phyloP scores from a whole-genome alignment of 768 basidiomycete genomes.

The Serpula lacrymans region DNA sequence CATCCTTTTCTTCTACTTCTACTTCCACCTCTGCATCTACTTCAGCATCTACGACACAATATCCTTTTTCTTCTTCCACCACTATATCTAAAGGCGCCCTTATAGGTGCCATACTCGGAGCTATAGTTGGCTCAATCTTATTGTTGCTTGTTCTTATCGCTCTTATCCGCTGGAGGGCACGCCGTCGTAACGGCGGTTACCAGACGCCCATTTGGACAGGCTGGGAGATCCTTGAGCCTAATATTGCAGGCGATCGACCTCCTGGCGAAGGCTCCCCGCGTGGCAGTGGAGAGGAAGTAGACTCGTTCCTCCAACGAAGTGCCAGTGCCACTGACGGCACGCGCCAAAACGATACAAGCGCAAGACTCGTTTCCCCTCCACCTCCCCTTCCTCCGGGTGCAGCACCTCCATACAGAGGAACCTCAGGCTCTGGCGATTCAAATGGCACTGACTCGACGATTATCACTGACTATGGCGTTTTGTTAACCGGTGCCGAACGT shows the following conservation, averaged over 20 bases:
- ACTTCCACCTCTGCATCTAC: conserved; percentile 15
- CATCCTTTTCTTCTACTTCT: conserved; percentile 23
- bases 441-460: conserved; percentile 38
- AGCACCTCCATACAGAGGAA: conserved; percentile 33
- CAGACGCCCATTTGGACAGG: conserved; percentile 36
- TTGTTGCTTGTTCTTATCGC: conserved; percentile 46
- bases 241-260: conserved; percentile 29
- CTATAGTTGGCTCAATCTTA: conserved; percentile 55
- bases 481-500: conserved; percentile 29
- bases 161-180: conserved; percentile 27
- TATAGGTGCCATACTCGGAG: conserved; percentile 38
- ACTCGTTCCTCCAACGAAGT: conserved; percentile 55
- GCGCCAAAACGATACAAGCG: not conserved
- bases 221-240: conserved; percentile 40
- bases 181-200: conserved; percentile 13
- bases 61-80: conserved; percentile 25
- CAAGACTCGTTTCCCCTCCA: conserved; percentile 16
- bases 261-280: conserved; percentile 68
- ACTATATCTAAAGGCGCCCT: conserved; percentile 25
- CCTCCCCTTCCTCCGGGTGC: conserved; percentile 29
- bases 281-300: conserved; percentile 65
- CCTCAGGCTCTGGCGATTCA: conserved; percentile 34
- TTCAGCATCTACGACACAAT: conserved; percentile 19
- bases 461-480: conserved; percentile 31
- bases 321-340: conserved; percentile 14